phyloP scores from a whole-genome alignment of 495 filamentous ascomycete species.

The Letharia columbiana region DNA sequence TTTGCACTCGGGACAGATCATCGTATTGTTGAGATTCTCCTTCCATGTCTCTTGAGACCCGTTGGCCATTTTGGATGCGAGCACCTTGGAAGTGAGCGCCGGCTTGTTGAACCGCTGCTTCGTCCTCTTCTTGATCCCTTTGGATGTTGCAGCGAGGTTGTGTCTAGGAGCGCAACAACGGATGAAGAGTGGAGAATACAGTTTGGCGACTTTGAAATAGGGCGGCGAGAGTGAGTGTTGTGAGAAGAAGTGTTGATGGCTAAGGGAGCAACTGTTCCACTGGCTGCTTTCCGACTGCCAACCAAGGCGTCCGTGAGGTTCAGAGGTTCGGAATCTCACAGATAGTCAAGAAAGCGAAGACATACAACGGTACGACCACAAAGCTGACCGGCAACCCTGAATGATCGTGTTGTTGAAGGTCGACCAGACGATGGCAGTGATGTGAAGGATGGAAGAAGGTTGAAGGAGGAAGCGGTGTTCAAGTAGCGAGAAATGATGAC shows the following conservation, averaged over 20 bases:
- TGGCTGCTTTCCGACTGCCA: slow-evolving; percentile 28
- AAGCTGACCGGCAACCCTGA: slow-evolving; percentile 25
- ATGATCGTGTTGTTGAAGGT: slow-evolving; percentile 19
- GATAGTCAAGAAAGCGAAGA: slow-evolving; percentile 27
- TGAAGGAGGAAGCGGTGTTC: not conserved
- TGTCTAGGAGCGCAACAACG: slow-evolving; percentile 42
- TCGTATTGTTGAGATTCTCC: slow-evolving; percentile 71
- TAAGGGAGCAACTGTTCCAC: slow-evolving; percentile 9
- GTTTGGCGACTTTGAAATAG: slow-evolving; percentile 40
- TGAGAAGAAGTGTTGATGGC: not conserved
- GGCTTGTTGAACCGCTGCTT: slow-evolving; percentile 19
- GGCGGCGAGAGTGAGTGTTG: not conserved
- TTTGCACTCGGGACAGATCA: slow-evolving; percentile 84
- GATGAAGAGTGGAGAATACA: slow-evolving; percentile 59
- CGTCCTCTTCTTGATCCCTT: slow-evolving; percentile 35
- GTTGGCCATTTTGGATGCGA: slow-evolving; percentile 28
- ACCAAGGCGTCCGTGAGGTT: slow-evolving; percentile 33
- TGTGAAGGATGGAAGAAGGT: slow-evolving; percentile 11
- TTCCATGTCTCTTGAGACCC: slow-evolving; percentile 42
- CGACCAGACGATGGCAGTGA: slow-evolving; percentile 20
- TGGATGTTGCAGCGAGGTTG: slow-evolving; percentile 36
- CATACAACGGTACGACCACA: slow-evolving; percentile 11
- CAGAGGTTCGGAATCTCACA: slow-evolving; percentile 25
- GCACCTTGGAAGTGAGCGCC: slow-evolving; percentile 22
- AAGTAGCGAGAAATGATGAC: slow-evolving; percentile 2